phyloP scores from a whole-genome alignment of 805 yeast species.

The Cyberlindnera nakhonratchasimensis region DNA sequence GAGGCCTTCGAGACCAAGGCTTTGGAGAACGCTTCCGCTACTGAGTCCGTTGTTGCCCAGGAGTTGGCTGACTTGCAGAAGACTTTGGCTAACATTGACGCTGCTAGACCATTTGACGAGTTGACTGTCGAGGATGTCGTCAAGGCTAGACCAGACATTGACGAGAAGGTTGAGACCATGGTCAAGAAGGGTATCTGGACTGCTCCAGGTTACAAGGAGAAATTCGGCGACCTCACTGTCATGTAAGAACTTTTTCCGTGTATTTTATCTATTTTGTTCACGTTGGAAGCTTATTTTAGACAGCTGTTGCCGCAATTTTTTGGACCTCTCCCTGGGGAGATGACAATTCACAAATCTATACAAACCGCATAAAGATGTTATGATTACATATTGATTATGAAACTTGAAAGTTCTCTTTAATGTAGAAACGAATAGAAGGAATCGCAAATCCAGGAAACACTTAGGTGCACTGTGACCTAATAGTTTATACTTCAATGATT shows the following conservation, averaged over 20 bases:
- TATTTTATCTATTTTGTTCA: neutral
- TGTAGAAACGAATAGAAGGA: too few relatives aligned
- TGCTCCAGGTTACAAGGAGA: constrained; percentile 97
- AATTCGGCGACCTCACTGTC: constrained; percentile 94
- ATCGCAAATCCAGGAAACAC: too few relatives aligned
- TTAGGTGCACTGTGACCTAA: too few relatives aligned
- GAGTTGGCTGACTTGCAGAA: constrained; percentile 83
- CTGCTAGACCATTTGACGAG: constrained; percentile 97
- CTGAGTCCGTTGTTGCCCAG: constrained; percentile 82
- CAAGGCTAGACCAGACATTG: constrained; percentile 96
- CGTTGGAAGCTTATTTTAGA: constrained; percentile 3
- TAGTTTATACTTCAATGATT: too few relatives aligned
- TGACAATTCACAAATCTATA: constrained; percentile 5
- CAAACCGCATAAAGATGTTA: constrained; percentile 16
- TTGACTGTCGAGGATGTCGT: constrained; percentile 93
- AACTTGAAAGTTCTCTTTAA: neutral
- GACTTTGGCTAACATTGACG: constrained; percentile 90
- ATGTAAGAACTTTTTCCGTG: constrained; percentile 43
- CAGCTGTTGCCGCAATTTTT: neutral
- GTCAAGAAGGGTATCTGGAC: constrained; percentile 96
- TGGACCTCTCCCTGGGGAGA: constrained; percentile 8
- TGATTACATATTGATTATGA: constrained; percentile 19
- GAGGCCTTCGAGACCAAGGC: constrained; percentile 95
- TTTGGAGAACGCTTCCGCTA: constrained; percentile 87
- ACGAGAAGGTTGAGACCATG: constrained; percentile 92